Evolutionary conservation across 2,329 filamentous ascomycete species (phyloP).

Genomic region (Fusarium sp.): DNA sequence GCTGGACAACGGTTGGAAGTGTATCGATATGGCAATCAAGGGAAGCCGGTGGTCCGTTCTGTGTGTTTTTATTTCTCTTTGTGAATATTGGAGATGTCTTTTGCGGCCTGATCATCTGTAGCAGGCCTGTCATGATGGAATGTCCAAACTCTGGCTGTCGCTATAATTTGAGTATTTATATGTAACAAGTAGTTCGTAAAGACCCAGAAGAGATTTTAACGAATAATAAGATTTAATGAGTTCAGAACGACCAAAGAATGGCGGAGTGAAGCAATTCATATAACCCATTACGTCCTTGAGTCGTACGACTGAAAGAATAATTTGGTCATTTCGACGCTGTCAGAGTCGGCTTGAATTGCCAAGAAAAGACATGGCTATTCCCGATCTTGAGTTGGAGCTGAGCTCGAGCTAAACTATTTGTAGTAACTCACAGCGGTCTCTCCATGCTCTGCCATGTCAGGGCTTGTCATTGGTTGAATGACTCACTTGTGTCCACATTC

Average conservation of each 20-base stretch:
- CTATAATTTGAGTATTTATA: not conserved
- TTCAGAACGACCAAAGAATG: too few relatives aligned
- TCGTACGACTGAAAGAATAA: conserved; percentile 6
- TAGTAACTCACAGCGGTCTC: conserved; percentile 1
- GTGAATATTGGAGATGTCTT: not conserved
- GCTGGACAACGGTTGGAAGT: conserved; percentile 7
- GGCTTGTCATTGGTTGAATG: not conserved
- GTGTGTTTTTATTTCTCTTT: not conserved
- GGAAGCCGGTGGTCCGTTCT: not conserved
- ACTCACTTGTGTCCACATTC: not conserved
- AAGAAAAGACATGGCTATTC: conserved; percentile 4
- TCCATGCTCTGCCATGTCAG: not conserved
- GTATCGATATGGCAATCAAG: conserved; percentile 26
- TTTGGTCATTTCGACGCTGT: not conserved
- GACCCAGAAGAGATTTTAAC: too few relatives aligned
- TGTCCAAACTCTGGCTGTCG: not conserved
- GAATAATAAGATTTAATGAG: too few relatives aligned
- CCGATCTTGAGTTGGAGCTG: not conserved
- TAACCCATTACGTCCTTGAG: too few relatives aligned
- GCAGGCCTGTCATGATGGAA: conserved; percentile 18
- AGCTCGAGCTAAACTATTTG: rapidly evolving
- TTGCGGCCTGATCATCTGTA: conserved; percentile 17
- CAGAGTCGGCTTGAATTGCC: conserved; percentile 11
- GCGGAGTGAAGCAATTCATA: not conserved
- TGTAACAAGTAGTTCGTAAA: too few relatives aligned